Percentiles rank a stretch among this genome's conserved stretches.
These are phyloP conservation scores for Cercospora nicotianae DNA, from an alignment of 2,329 filamentous ascomycete genomes.

Conservation along the genomic window DNA sequence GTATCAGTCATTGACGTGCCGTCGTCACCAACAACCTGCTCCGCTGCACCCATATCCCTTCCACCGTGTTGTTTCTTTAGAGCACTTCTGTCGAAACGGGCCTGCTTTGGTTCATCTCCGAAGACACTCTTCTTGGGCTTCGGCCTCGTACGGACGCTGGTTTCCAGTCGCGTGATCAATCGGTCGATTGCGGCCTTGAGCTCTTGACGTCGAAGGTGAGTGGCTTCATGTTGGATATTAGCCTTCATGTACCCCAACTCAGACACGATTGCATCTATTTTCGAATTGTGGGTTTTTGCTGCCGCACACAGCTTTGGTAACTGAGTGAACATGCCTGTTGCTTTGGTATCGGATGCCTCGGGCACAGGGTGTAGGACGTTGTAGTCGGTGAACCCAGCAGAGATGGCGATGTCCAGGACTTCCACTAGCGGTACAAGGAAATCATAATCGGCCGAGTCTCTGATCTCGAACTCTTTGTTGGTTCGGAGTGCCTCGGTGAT, in stretches of 20 bases:
- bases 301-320: slow-evolving; percentile 30
- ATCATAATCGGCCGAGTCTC: slow-evolving; percentile 63
- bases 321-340: slow-evolving; percentile 19
- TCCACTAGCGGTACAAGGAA: slow-evolving; percentile 64
- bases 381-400: slow-evolving; percentile 55
- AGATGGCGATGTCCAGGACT: slow-evolving; percentile 74
- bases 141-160: slow-evolving; percentile 65
- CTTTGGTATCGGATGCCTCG: background rate
- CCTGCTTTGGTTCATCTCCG: slow-evolving; percentile 7
- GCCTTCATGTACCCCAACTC: slow-evolving; percentile 52
- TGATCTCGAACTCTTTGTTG: slow-evolving; percentile 54
- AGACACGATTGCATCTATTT: slow-evolving; percentile 66
- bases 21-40: background rate
- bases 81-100: background rate
- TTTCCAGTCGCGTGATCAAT: slow-evolving; percentile 70
- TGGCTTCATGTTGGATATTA: slow-evolving; percentile 53
- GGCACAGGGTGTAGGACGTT: slow-evolving; percentile 22
- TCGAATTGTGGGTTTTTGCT: slow-evolving; percentile 63
- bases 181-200: slow-evolving; percentile 74
- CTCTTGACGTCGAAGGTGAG: slow-evolving; percentile 70
- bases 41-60: background rate
- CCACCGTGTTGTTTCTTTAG: background rate
- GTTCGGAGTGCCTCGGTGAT: slow-evolving; percentile 33
- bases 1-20: background rate
- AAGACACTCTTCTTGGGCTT: slow-evolving; percentile 38